Evolutionary conservation across 306 rosid species (phyloP).

Genomic region (Luffa acutangula): DNA sequence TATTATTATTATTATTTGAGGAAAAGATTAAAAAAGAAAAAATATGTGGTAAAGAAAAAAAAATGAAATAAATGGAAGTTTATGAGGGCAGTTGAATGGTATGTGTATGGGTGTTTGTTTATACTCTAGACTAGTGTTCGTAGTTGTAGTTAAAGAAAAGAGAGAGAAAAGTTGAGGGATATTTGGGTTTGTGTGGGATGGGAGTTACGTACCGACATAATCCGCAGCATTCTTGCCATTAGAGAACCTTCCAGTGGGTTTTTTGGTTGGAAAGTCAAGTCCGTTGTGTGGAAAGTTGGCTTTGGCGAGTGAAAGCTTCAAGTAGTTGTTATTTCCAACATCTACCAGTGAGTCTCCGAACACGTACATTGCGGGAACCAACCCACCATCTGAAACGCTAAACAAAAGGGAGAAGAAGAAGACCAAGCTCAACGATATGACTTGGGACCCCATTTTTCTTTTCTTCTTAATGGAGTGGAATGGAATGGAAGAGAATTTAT

Average conservation of each 20-base stretch:
- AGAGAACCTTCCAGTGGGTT: slow-evolving; percentile 48
- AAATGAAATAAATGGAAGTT: too few species aligned
- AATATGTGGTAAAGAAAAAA: too few species aligned
- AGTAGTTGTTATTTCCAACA: slow-evolving; percentile 38
- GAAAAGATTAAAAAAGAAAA: too few species aligned
- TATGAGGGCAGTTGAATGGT: too few species aligned
- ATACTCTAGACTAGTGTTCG: too few species aligned
- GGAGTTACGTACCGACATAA: slow-evolving; percentile 37
- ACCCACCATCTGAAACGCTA: not conserved
- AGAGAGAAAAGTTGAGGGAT: too few species aligned
- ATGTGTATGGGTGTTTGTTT: too few species aligned
- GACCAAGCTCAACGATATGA: not conserved
- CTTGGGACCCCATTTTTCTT: not conserved
- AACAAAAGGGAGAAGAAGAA: too few species aligned
- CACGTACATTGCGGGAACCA: slow-evolving; percentile 24
- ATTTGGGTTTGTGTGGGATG: not conserved
- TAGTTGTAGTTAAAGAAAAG: too few species aligned
- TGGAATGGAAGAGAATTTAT: not conserved
- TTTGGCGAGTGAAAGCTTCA: slow-evolving; percentile 17
- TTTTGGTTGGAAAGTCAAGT: slow-evolving; percentile 48
- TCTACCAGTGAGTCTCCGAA: slow-evolving; percentile 39
- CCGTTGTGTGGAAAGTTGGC: slow-evolving; percentile 60
- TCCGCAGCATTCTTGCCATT: slow-evolving; percentile 83
- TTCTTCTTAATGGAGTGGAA: too few species aligned
- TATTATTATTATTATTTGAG: too few species aligned